Evolutionary conservation across 768 basidiomycete species (phyloP), one percentile per base, ranked within the genome.

Genomic region (Kwoniella mangroviensis): DNA sequence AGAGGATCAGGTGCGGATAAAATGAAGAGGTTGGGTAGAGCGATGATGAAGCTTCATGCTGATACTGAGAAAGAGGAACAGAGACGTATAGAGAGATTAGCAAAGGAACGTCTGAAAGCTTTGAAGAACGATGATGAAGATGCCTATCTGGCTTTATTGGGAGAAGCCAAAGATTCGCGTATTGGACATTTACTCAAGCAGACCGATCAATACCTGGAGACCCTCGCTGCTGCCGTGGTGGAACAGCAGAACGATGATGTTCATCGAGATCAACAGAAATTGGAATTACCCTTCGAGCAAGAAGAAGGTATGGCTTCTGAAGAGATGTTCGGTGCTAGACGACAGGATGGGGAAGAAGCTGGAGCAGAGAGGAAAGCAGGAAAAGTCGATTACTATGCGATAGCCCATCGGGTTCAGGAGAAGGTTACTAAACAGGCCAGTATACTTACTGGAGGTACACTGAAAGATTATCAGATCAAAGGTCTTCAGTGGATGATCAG

Each of bases 401-500:
- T 98, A 63, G 94, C 97, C 1, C 97, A 98, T 83, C 87, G 89
- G 69, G 91, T 93, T 75, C 90, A 90, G 75, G 97, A 99, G 87
- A 94, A 87, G 83, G 84, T 98, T 71, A 84, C 88, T 2, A 80
- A 84, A 52, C 83, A 84, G 62, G 80, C 83, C 10, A 69, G 56
- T 45, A 86, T 97, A 28, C 88, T 97, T 19, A 81, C 91, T 41
- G 94, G 94, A 70, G 94, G 94, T 56, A 93, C 90, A 0, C 86
- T 98, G 77, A 98, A 97, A 83, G 94, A 95, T 57, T 96, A 97
- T 81, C 94, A 97, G 83, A 68, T 97, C 76, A 94, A 95, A 85
- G 94, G 94, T 68, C 83, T 98, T 77, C 94, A 96, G 84, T 98
- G 94, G 94, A 96, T 97, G 94, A 94, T 98, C 77, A 93, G 91